Base-by-base conservation (phyloP, 257 asterid species). In the Capsicum pubescens region DNA sequence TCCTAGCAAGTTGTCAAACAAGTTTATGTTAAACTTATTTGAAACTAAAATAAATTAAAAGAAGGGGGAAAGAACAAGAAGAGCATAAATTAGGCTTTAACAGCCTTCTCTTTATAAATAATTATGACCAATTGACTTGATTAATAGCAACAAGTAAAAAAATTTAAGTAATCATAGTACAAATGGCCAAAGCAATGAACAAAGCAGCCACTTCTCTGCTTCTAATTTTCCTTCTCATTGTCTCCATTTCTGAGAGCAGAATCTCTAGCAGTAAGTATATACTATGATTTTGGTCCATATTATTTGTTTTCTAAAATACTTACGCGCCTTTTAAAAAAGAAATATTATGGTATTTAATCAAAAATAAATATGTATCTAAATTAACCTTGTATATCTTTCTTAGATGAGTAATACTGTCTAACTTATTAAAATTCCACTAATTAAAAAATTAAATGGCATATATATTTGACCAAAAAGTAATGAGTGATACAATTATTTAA, bases 191-290 rank as follows among this genome's bases (percentile, higher is more conserved):
- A 86, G 81, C 85, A 44, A 3, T 39, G 44, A 39, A 39, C 44
- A 39, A 39, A 39, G 72, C 67, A 35, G 16, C 66, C 80, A 52
- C n/a, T 13, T 4, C n/a, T 8, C 21, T 74, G 4, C 3, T 84
- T 36, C 46, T 81, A 19, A 7, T 67, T 64, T 87, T 74, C 39
- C 70, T 78, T 57, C 63, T 78, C 76, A n/a, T 48, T 67, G 67
- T 82, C 32, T 83, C 44, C 39, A 6, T 72, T n/a, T 79, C 36
- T 42, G 70, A 81, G 61, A 56, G 55, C 36, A 78, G 83, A 50
- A 48, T 3, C 58, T 57, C 55, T 46, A 1, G 0, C 6, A 19
- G 84, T 57, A 63, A 74, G 48, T 60, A 19, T 7, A 58, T 19
- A 72, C n/a, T n/a, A 12, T 39, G 1, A 39, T 3, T 17, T 2